phyloP scores from a whole-genome alignment of 2,329 filamentous ascomycete genomes.

The Diplodia intermedia region DNA sequence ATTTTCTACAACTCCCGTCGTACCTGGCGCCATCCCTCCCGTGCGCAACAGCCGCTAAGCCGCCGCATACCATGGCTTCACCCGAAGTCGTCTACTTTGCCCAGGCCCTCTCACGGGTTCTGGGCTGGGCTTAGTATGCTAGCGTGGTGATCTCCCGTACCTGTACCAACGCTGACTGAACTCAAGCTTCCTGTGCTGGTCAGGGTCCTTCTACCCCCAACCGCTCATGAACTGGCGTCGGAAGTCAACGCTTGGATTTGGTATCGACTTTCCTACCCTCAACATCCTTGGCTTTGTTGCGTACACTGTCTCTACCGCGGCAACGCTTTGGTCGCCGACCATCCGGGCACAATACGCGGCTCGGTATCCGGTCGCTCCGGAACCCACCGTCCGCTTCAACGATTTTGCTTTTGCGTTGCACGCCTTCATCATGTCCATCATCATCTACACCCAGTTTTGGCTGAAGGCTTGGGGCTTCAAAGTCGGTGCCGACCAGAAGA shows the following conservation, averaged over 20 bases:
- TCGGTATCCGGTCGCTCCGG: conserved; percentile 73
- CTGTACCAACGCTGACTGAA: conserved; percentile 2
- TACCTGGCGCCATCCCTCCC: neutral
- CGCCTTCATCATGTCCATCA: conserved; percentile 72
- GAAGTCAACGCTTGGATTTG: conserved; percentile 79
- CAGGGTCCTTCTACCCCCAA: conserved; percentile 91
- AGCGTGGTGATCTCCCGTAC: neutral
- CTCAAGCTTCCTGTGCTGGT: conserved; percentile 52
- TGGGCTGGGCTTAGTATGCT: conserved; percentile 45
- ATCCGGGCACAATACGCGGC: conserved; percentile 84
- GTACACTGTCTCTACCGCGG: conserved; percentile 76
- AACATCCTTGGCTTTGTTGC: conserved; percentile 75
- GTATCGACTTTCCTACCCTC: conserved; percentile 84
- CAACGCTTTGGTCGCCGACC: conserved; percentile 78
- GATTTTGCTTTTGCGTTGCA: conserved; percentile 89
- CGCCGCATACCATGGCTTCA: conserved; percentile 34
- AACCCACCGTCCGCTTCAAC: conserved; percentile 86
- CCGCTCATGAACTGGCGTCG: conserved; percentile 79
- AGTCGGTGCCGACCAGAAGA: conserved; percentile 60
- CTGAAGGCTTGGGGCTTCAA: conserved; percentile 77
- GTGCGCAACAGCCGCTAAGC: neutral
- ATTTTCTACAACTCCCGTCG: neutral
- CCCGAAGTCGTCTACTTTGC: conserved; percentile 43
- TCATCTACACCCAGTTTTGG: conserved; percentile 81
- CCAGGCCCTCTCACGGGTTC: conserved; percentile 43